These are phyloP conservation scores for Geosmithia flava DNA, from an alignment of 2,329 filamentous ascomycete species.

Conservation along the genomic window DNA sequence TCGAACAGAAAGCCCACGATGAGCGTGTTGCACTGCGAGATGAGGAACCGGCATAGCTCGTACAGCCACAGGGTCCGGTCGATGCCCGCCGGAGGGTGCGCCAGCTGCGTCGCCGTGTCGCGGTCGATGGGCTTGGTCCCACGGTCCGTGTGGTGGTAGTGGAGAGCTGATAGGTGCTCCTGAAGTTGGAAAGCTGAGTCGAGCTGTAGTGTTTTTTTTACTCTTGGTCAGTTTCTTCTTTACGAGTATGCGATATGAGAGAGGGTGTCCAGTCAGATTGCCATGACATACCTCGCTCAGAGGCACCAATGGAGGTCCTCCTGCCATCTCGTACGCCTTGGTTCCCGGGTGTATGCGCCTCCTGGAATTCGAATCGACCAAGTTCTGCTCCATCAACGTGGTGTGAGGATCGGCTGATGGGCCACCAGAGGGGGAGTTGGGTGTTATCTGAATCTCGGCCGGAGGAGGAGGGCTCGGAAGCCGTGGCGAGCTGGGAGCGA, in stretches of 20 bases:
- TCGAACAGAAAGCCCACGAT: conserved; percentile 91
- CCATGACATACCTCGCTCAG: conserved; percentile 57
- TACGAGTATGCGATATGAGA: conserved; percentile 3
- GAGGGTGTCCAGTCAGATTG: conserved; percentile 3
- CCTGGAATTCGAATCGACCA: conserved; percentile 61
- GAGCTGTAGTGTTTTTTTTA: conserved; percentile 42
- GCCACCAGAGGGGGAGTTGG: conserved; percentile 59
- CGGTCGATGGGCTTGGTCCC: conserved; percentile 62
- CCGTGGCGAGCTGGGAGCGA: conserved; percentile 71
- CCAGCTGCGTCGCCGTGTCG: conserved; percentile 61
- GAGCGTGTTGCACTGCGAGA: conserved; percentile 84
- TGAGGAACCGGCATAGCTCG: conserved; percentile 92
- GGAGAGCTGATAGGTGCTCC: conserved; percentile 88
- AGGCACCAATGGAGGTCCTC: conserved; percentile 79
- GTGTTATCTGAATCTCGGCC: conserved; percentile 83
- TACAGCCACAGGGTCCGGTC: conserved; percentile 92
- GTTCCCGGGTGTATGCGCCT: conserved; percentile 87
- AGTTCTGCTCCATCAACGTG: conserved; percentile 49
- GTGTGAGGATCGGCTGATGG: conserved; percentile 38
- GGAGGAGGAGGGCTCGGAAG: conserved; percentile 90
- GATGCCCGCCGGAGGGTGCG: conserved; percentile 67
- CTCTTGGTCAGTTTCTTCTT: background rate
- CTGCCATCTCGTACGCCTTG: conserved; percentile 82
- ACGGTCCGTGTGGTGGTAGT: conserved; percentile 64
- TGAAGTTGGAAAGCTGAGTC: conserved; percentile 96